A percentile compares a stretch with the other conserved stretches of the same genome.
Conservation (phyloP, 257 asterid genomes). For the Nicotiana otophora region DNA sequence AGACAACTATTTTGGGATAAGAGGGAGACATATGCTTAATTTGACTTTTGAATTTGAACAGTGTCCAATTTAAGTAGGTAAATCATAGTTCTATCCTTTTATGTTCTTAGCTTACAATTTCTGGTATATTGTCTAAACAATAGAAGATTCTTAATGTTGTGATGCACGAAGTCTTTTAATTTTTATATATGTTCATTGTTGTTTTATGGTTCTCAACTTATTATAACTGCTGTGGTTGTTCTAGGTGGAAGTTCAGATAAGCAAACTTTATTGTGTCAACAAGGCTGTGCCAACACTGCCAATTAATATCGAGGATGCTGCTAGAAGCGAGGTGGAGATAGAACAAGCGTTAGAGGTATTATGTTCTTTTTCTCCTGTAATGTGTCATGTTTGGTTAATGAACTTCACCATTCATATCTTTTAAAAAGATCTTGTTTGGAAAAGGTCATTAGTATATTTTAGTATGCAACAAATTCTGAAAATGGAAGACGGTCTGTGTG, state of each 20-base stretch:
- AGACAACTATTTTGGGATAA: background rate
- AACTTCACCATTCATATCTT: background rate
- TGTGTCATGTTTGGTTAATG: background rate
- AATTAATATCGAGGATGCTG: constrained; percentile 71
- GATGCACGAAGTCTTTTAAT: background rate
- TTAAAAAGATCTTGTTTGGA: background rate
- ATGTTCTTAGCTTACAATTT: background rate
- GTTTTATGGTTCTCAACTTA: background rate
- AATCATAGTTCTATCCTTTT: background rate
- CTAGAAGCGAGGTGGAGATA: constrained; percentile 71
- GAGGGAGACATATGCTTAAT: too few relatives aligned
- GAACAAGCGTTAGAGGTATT: constrained; percentile 59
- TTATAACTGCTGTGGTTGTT: background rate
- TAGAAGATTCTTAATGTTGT: background rate
- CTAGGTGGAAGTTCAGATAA: constrained; percentile 82
- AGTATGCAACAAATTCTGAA: background rate
- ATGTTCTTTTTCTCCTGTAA: background rate
- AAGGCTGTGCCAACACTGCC: constrained; percentile 60
- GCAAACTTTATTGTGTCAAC: constrained; percentile 53
- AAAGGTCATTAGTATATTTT: background rate
- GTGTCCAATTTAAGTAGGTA: background rate
- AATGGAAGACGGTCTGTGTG: background rate
- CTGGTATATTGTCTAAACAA: background rate
- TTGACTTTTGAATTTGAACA: too few relatives aligned
- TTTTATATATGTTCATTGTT: background rate